Evolutionary conservation across 2,329 filamentous ascomycete genomes (phyloP), one percentile per base, ranked within the genome.

Genomic region (Hypoxylon sp.): DNA sequence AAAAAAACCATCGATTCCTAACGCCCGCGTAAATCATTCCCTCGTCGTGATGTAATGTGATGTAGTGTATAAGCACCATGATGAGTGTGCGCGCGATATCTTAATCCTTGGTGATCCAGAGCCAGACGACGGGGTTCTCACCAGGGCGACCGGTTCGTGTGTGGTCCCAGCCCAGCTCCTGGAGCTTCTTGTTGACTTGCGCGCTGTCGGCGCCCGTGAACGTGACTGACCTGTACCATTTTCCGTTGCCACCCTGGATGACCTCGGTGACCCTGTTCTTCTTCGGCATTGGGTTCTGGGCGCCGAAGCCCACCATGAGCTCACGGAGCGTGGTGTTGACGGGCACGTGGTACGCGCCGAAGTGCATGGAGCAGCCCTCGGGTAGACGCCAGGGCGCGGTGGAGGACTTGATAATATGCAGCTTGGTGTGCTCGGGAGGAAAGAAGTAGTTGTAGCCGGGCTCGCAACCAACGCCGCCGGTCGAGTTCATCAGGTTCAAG

Each of bases 391-490:
- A 86, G 0, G 83, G 83, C 0, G 78, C 72, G 0, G 66, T 72
- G 11, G 68, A 61, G 6, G 76, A 75, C 56, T 77, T 78, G 67
- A 87, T 75, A 2, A 87, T 73, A 59, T 86, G 81, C 5, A 86
- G 71, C 57, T 82, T 84, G 20, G 80, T 82, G 65, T 86, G 80
- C 55, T 80, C 74, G 0, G 71, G 61, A 0, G 81, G 77, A 68
- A 85, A 86, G 63, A 85, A 78, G 68, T 84, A 83, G 69, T 83
- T 82, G 71, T 84, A 87, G 2, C 82, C 84, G 0, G 80, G 81
- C 60, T 86, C 83, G 52, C 79, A 79, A 29, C 82, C 81, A 1
- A 78, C 73, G 15, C 81, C 81, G 32, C 83, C 80, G 0, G 79
- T 80, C 0, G 77, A 75, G 68, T 86, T 84, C 35, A 74, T 75